Evolutionary conservation across 805 yeast species (phyloP), one percentile per base, ranked within the genome.

Genomic region (Hanseniaspora thailandica): DNA sequence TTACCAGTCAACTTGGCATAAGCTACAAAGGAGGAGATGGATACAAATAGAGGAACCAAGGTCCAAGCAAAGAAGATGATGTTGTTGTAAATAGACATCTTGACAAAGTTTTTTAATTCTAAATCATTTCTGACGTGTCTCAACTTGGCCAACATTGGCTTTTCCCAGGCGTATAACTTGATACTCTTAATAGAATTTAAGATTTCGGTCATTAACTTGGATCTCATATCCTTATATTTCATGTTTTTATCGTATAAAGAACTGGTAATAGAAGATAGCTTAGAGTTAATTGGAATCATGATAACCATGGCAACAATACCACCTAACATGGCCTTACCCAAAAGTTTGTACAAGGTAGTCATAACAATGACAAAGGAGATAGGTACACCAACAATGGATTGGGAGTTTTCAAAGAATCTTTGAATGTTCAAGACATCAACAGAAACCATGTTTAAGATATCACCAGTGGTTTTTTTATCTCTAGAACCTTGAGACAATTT

Each of bases 371-470:
- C 63, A 35, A 82, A 67, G 55, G 80, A 72, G 17, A 78, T 64
- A 5, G 87, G 87, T 1, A 81, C 78, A 43, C 83, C 74, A 23
- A 82, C 66, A 54, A 81, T 60, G 4, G 74, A 71, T 58, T 77
- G 81, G 25, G 81, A 66, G 56, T 76, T 73, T 45, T 71, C 71
- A n/a, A 77, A 65, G 52, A 84, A 66, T 36, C 77, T 80, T 61
- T 81, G 84, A 28, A 86, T 69, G 57, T 84, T 72, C 46, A 70
- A 69, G 12, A 84, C 80, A 69, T 87, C 96, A 31, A 84, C 89
- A 19, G 93, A 77, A 72, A 85, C 76, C 61, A 82, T 72, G 61
- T 85, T 86, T 58, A 86, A 75, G 50, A 87, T 84, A 58, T 86
- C 94, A 58, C 95, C 95, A 2, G 89, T 76, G 1, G 86, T 68